Evolutionary conservation across 2,329 filamentous ascomycete genomes (phyloP).

Genomic region (Sporothrix mexicana): DNA sequence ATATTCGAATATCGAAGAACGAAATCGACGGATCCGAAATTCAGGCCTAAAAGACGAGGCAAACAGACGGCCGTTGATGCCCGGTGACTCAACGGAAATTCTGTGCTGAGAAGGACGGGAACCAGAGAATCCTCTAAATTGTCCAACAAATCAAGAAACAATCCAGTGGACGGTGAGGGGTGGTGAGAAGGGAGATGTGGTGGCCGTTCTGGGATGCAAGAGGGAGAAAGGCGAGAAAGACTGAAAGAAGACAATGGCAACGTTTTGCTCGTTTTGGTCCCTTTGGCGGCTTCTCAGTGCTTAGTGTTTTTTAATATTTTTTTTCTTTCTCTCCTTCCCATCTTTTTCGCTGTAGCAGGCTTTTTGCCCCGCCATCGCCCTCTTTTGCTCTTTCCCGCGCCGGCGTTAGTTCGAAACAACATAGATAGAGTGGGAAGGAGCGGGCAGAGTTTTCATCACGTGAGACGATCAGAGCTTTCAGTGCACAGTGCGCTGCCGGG

Average conservation of each 20-base stretch:
- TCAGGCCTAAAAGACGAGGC: slow-evolving; percentile 11
- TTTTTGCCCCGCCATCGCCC: slow-evolving; percentile 36
- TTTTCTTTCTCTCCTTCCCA: slow-evolving; percentile 1
- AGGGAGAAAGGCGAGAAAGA: background rate
- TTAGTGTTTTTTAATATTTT: slow-evolving; percentile 8
- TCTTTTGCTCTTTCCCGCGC: slow-evolving; percentile 4
- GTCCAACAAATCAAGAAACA: background rate
- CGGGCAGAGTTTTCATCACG: slow-evolving; percentile 16
- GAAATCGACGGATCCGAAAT: background rate
- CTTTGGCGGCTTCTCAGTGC: slow-evolving; percentile 8
- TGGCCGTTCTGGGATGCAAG: slow-evolving; percentile 8
- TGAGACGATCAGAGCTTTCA: background rate
- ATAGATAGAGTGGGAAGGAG: slow-evolving; percentile 22
- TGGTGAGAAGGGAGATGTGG: background rate
- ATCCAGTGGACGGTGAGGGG: background rate
- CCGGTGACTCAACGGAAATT: slow-evolving; percentile 27
- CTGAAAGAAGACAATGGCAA: background rate
- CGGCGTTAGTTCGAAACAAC: slow-evolving; percentile 23
- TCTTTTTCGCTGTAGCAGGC: slow-evolving; percentile 10
- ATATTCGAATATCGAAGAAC: background rate
- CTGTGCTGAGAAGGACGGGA: background rate
- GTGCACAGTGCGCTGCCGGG: slow-evolving; percentile 18
- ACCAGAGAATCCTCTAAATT: background rate
- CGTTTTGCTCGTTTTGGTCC: background rate
- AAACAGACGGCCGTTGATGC: slow-evolving; percentile 20